Base-by-base conservation (phyloP, 2,329 filamentous ascomycete species). In the Fusarium stilboides region DNA sequence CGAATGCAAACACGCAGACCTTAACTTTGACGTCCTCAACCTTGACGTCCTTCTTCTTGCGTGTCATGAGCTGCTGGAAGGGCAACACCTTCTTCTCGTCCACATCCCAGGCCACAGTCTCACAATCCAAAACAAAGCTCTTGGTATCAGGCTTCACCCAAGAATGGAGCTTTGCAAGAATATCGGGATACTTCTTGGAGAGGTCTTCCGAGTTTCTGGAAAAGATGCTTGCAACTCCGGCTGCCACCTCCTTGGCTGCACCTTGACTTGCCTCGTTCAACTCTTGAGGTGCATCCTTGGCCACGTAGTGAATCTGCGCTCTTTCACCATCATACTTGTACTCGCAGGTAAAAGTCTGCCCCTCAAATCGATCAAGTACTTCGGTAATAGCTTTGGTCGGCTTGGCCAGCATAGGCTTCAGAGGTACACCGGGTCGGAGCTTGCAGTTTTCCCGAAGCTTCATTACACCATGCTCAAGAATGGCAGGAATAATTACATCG, bases 311-410 rank as follows among this genome's bases (percentile, higher is more conserved):
- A 51, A 99, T 98, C 78, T 99, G 96, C n/a, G 96, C 96, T 77
- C 96, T 88, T 80, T 99, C 96, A 49, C 96, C 96, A 75, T 99
- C 96, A 76, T 99, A 99, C 80, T 99, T 99, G 86, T 97, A 99
- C 79, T 99, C 96, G 81, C 96, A 99, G 2, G 96, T 98, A 76
- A 99, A 99, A 26, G 91, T 92, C 77, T 97, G 96, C 68, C 92
- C 90, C 77, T 98, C 96, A 71, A 99, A 99, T 7, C 96, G 92
- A 80, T 99, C 95, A 13, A 99, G 86, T 1, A 99, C 96, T 81
- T 99, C 96, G 1, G 94, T 97, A 74, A 99, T 98, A 7, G 96
- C 94, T 79, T 99, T 99, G 12, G 96, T 99, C 5, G 96, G 96
- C 76, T 98, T 98, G 20, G 96, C 96, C 83, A 99, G 86, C 96